A percentile compares a stretch with the other conserved stretches of the same genome.
Evolutionary conservation across 192 early-diverging fungal genomes (phyloP).

Genomic region (Coemansia sp.): DNA sequence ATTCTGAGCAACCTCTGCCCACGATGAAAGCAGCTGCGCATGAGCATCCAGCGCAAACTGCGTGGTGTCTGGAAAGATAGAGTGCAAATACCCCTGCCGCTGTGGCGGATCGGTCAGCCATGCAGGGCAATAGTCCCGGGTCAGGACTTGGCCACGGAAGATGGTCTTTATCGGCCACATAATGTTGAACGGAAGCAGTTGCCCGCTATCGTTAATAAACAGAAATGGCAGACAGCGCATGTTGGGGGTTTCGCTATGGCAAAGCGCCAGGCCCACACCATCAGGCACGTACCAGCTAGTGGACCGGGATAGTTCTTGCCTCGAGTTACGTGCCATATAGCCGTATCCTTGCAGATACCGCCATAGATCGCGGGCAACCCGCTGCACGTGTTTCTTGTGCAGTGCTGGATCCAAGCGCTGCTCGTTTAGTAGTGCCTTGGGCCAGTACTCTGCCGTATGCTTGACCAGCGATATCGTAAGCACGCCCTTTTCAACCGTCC

Average conservation of each 20-base stretch:
- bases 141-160: constrained; percentile 49
- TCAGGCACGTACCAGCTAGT: constrained; percentile 56
- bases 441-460: constrained; percentile 26
- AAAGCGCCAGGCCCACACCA: constrained; percentile 64
- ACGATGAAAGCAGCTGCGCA: constrained; percentile 16
- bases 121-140: constrained; percentile 61
- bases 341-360: constrained; percentile 51
- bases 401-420: constrained; percentile 21
- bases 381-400: constrained; percentile 42
- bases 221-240: constrained; percentile 63
- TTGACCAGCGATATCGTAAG: constrained; percentile 38
- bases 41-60: constrained; percentile 40
- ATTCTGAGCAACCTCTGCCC: constrained; percentile 17
- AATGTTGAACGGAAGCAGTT: constrained; percentile 61
- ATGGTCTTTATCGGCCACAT: constrained; percentile 63
- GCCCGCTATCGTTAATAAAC: constrained; percentile 53
- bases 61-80: constrained; percentile 39
- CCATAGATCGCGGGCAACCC: constrained; percentile 40
- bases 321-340: constrained; percentile 23
- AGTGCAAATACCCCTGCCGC: constrained; percentile 57
- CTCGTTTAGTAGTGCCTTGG: constrained; percentile 31
- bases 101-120: constrained; percentile 53
- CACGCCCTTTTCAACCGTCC: constrained; percentile 32
- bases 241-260: constrained; percentile 61
- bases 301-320: constrained; percentile 22